These are phyloP conservation scores for Jimgerdemannia lactiflua DNA, from an alignment of 192 early-diverging fungal species.

Conservation along the genomic window DNA sequence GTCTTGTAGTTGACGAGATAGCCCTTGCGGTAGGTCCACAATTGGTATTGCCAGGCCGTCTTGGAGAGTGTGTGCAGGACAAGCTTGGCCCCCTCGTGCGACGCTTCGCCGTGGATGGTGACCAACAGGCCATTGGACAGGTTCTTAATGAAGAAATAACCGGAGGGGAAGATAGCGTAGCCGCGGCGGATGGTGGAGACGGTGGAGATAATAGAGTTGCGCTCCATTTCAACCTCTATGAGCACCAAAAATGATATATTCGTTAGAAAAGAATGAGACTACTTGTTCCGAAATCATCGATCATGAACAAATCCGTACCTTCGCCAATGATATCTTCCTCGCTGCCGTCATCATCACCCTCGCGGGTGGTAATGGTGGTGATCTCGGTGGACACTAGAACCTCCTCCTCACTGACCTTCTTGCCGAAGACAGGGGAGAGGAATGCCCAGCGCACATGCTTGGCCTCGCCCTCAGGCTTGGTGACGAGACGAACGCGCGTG, in stretches of 20 bases:
- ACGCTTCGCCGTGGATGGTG: not conserved
- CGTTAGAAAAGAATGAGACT: not conserved
- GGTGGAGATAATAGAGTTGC: not conserved
- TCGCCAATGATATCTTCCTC: not conserved
- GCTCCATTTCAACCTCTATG: not conserved
- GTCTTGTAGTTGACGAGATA: constrained; percentile 19
- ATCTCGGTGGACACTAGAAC: not conserved
- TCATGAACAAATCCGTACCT: not conserved
- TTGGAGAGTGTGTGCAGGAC: constrained; percentile 17
- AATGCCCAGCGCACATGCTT: constrained; percentile 23
- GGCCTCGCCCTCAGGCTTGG: constrained; percentile 5
- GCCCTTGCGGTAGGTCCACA: constrained; percentile 22
- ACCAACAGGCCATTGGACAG: not conserved
- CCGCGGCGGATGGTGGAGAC: too few species aligned
- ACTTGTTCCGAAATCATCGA: not conserved
- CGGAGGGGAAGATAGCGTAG: constrained; percentile 20
- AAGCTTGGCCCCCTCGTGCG: constrained; percentile 1
- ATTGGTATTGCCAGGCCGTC: constrained; percentile 16
- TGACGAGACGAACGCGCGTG: constrained; percentile 14
- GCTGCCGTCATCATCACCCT: not conserved
- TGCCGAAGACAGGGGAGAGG: constrained; percentile 20
- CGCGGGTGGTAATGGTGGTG: not conserved
- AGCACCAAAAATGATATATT: not conserved
- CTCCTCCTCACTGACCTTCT: constrained; percentile 5
- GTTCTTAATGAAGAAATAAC: constrained; percentile 27